Percentiles rank a stretch among this genome's conserved stretches.
Conservation (phyloP, 345 rosid species). For the Lagerstroemia speciosa region DNA sequence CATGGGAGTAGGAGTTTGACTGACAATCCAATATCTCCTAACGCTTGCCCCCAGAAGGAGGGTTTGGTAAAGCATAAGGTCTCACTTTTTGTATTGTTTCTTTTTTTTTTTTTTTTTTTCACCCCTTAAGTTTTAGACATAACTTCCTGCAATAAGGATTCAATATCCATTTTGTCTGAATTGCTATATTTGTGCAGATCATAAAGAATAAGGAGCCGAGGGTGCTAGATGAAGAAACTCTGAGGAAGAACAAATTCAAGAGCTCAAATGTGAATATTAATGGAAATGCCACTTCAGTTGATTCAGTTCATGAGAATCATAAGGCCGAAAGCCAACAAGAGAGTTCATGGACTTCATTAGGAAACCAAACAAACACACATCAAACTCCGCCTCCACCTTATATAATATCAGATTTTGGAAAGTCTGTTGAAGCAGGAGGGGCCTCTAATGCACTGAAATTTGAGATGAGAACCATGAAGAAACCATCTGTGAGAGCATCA, state of each 20-base stretch:
- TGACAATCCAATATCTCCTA: constrained; percentile 16
- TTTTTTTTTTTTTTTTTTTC: background rate
- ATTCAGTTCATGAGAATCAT: constrained; percentile 21
- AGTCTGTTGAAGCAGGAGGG: constrained; percentile 7
- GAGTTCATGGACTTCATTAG: constrained; percentile 17
- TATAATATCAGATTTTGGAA: constrained; percentile 9
- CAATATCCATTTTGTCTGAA: constrained; percentile 4
- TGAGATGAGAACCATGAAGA: constrained; percentile 25
- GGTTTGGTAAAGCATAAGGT: constrained; percentile 42
- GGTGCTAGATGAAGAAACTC: constrained; percentile 29
- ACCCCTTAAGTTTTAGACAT: no score
- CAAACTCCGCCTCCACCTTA: constrained; percentile 6
- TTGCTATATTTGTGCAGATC: constrained; percentile 19
- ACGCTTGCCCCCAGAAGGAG: constrained; percentile 21
- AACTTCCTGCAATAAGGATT: background rate
- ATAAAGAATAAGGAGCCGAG: constrained; percentile 23
- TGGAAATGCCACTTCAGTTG: constrained; percentile 23
- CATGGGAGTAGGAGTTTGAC: constrained; percentile 14
- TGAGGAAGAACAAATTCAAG: constrained; percentile 25
- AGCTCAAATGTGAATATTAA: constrained; percentile 18
- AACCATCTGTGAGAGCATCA: constrained; percentile 20
- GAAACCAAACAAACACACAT: constrained; percentile 25
- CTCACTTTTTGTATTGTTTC: constrained; percentile 1
- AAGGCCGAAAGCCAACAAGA: constrained; percentile 18
- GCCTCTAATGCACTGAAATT: constrained; percentile 12